phyloP scores from a whole-genome alignment of 108 stramenopile species.

The Thalassiosira profunda region DNA sequence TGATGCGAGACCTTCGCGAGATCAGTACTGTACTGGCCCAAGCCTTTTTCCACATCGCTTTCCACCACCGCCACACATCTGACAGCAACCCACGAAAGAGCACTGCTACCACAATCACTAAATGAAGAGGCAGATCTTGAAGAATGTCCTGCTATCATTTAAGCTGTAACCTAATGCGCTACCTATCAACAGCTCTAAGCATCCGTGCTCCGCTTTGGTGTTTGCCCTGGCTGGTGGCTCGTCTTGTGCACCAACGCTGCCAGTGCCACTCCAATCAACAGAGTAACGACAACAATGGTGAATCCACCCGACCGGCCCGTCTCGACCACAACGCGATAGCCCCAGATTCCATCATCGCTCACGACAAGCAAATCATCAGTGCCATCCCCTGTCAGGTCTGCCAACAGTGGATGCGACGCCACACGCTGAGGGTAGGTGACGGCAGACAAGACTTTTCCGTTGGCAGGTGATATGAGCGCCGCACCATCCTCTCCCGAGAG shows the following conservation, averaged over 20 bases:
- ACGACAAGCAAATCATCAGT: constrained; percentile 77
- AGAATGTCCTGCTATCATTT: not conserved
- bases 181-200: too few species aligned
- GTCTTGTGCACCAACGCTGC: constrained; percentile 72
- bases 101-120: not conserved
- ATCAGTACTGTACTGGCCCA: too few species aligned
- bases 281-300: constrained; percentile 65
- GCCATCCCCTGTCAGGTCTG: constrained; percentile 86
- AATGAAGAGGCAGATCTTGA: not conserved
- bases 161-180: not conserved
- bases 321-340: constrained; percentile 71
- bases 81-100: not conserved
- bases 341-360: constrained; percentile 82
- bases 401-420: constrained; percentile 57
- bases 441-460: constrained; percentile 64
- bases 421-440: constrained; percentile 71
- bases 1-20: too few species aligned
- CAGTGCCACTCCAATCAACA: constrained; percentile 66
- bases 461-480: constrained; percentile 62
- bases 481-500: constrained; percentile 78
- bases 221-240: constrained; percentile 33
- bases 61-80: too few species aligned
- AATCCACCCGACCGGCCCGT: constrained; percentile 57
- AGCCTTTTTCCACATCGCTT: too few species aligned
- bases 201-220: constrained; percentile 72